Evolutionary conservation across 108 stramenopile genomes (phyloP).

Genomic region (Cylindrotheca fusiformis): DNA sequence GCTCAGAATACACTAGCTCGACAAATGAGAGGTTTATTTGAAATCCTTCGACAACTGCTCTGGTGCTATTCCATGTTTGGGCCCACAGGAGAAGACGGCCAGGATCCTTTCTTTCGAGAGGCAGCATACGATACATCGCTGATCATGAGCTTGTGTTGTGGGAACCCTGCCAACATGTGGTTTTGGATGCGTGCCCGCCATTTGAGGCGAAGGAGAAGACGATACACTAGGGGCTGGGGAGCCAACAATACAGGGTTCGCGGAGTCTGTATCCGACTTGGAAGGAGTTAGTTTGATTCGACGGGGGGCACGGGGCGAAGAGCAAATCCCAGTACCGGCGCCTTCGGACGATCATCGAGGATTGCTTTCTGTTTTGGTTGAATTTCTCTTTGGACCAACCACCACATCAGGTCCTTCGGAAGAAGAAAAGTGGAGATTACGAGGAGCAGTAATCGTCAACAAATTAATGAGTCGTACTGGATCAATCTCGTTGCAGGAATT

Average conservation of each 20-base stretch:
- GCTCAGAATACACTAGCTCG: conserved; percentile 38
- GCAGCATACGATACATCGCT: conserved; percentile 73
- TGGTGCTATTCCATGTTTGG: conserved; percentile 85
- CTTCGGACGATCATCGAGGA: conserved; percentile 43
- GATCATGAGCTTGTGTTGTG: conserved; percentile 60
- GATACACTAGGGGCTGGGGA: conserved; percentile 37
- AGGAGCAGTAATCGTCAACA: conserved; percentile 49
- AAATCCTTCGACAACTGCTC: conserved; percentile 70
- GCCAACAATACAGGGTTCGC: background rate
- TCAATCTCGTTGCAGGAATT: conserved; percentile 50
- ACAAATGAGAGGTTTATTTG: conserved; percentile 49
- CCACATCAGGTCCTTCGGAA: conserved; percentile 30
- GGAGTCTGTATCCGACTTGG: conserved; percentile 7
- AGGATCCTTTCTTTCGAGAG: conserved; percentile 78
- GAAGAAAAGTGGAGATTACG: conserved; percentile 74
- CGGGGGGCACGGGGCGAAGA: conserved; percentile 13
- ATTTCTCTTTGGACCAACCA: conserved; percentile 78
- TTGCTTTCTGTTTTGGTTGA: conserved; percentile 73
- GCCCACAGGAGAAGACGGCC: conserved; percentile 31
- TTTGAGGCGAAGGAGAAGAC: conserved; percentile 33
- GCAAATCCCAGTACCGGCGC: conserved; percentile 13
- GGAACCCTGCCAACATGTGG: conserved; percentile 57
- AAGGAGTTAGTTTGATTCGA: conserved; percentile 26
- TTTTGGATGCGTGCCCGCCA: conserved; percentile 66
- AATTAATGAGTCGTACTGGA: conserved; percentile 11